Conservation (phyloP, 2,329 filamentous ascomycete genomes). For the Akanthomyces lecanii region DNA sequence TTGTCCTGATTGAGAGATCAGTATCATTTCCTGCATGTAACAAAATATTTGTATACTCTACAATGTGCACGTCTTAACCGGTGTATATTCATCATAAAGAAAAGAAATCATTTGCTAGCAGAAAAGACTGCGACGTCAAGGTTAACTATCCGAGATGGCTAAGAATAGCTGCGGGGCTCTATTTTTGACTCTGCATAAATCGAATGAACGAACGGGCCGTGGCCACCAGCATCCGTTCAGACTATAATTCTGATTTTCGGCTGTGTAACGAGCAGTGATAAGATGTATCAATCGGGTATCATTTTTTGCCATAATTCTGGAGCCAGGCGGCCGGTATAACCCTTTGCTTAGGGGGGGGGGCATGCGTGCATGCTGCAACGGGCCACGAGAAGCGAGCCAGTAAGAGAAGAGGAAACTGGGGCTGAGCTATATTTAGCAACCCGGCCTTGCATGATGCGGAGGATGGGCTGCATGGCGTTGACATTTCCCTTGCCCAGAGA, state of each 20-base stretch:
- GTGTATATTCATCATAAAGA: neutral
- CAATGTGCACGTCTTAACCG: neutral
- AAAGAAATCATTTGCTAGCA: neutral
- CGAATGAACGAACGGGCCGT: neutral
- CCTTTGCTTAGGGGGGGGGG: neutral
- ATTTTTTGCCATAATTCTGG: neutral
- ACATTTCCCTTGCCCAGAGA: neutral
- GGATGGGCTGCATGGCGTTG: neutral
- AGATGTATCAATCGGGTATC: neutral
- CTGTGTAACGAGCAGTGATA: too few relatives aligned
- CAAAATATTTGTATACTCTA: neutral
- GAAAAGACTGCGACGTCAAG: neutral
- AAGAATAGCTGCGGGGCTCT: conserved; percentile 2
- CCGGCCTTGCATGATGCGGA: neutral
- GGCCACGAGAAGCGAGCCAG: neutral
- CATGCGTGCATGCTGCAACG: too few relatives aligned
- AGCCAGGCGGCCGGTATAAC: neutral
- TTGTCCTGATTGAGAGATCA: too few relatives aligned
- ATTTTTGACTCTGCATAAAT: neutral
- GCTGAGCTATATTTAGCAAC: conserved; percentile 8
- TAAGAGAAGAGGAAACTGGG: neutral
- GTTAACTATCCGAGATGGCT: neutral
- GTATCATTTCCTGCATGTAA: too few relatives aligned
- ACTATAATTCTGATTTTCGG: too few relatives aligned
- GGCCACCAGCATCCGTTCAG: neutral